Conservation (phyloP, 2,329 filamentous ascomycete species). For the Sporothrix brunneoviolacea region DNA sequence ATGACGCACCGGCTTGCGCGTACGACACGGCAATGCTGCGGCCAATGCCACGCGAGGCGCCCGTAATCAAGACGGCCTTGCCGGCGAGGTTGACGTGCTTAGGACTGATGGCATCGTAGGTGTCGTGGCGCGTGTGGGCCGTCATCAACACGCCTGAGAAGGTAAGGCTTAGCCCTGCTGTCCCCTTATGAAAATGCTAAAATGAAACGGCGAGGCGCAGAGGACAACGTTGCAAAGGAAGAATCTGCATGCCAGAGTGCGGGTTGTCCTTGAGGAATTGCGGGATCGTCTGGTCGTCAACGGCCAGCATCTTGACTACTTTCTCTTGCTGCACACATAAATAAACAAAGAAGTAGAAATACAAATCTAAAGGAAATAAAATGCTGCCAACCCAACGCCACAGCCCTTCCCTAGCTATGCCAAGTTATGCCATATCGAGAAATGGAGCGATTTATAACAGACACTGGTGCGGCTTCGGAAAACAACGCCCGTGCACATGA, state of each 20-base stretch:
- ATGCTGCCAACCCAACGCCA: too few species aligned
- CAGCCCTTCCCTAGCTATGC: too few species aligned
- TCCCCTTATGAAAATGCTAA: neutral
- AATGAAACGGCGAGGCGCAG: too few species aligned
- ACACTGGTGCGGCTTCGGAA: neutral
- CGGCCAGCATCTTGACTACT: neutral
- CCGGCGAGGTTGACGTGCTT: constrained; percentile 11
- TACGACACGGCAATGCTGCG: constrained; percentile 11
- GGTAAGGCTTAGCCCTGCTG: neutral
- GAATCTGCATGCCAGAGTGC: constrained; percentile 1
- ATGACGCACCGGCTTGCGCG: constrained; percentile 9
- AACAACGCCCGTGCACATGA: neutral
- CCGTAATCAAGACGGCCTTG: constrained; percentile 15
- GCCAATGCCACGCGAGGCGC: constrained; percentile 15
- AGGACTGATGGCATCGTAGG: constrained; percentile 14
- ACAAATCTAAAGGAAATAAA: too few species aligned
- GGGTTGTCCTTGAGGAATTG: neutral
- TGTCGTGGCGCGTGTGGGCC: constrained; percentile 17
- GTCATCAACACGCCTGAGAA: neutral
- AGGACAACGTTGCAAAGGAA: neutral
- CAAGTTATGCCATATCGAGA: too few species aligned
- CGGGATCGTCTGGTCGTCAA: constrained; percentile 1
- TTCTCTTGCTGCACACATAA: too few species aligned
- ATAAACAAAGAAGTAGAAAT: neutral
- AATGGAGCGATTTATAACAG: too few species aligned